These are phyloP conservation scores for Fusarium compactum DNA, from an alignment of 2,329 filamentous ascomycete genomes.

Conservation along the genomic window DNA sequence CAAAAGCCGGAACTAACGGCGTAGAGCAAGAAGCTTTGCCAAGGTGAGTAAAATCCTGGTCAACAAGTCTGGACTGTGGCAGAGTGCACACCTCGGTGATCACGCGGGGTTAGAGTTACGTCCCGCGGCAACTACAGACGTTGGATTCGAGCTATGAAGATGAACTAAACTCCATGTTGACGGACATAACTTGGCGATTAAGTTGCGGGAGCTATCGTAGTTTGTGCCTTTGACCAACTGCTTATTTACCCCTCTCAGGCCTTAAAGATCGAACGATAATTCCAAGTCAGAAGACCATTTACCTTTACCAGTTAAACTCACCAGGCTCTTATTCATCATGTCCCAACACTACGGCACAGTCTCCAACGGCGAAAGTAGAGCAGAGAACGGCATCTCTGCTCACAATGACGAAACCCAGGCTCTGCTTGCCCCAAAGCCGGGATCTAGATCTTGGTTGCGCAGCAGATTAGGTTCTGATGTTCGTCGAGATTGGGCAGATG, in stretches of 20 bases:
- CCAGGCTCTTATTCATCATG: not conserved
- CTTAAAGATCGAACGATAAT: not conserved
- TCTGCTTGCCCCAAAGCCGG: conserved; percentile 35
- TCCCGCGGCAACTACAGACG: not conserved
- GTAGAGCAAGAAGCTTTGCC: not conserved
- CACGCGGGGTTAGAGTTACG: not conserved
- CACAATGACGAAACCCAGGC: conserved; percentile 26
- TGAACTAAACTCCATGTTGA: not conserved
- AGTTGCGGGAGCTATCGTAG: not conserved
- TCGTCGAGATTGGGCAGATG: conserved; percentile 71
- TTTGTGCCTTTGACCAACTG: not conserved
- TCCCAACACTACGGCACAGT: conserved; percentile 37
- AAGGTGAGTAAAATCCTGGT: not conserved
- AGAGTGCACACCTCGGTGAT: conserved; percentile 9
- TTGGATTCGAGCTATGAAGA: not conserved
- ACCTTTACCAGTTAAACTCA: not conserved
- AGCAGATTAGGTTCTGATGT: conserved; percentile 40
- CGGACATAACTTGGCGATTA: not conserved
- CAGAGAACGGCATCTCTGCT: conserved; percentile 12
- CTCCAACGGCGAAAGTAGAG: conserved; percentile 6
- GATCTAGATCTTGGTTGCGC: conserved; percentile 35
- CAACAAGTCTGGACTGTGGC: not conserved
- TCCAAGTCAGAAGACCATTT: not conserved
- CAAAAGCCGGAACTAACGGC: not conserved
- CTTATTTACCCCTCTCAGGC: conserved; percentile 20